Base-by-base conservation (phyloP, 257 asterid species). In the Lavandula angustifolia region DNA sequence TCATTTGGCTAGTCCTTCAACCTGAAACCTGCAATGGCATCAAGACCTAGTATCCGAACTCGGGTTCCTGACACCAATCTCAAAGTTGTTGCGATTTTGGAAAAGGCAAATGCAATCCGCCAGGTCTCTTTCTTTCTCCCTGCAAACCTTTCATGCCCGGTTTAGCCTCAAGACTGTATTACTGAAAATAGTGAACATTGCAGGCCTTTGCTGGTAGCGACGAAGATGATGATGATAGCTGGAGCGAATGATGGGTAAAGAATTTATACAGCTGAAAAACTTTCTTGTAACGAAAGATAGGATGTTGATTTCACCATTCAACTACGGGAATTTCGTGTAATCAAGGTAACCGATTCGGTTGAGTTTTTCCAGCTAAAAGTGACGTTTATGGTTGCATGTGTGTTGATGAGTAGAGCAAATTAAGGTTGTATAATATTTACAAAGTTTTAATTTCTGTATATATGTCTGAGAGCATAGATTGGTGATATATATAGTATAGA, bases 141-240 rank as follows among this genome's bases (percentile, higher is more conserved):
- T 70, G n/a, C 58, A 1, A 40, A 37, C 29, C 50, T 29, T 68
- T n/a, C 9, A n/a, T 50, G 42, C 14, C 47, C 34, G 47, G 22
- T 62, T 35, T 68, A 16, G 17, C 64, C 52, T 65, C 44, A 4
- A 37, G 56, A 29, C 65, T 52, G 34, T 60, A 35, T 64, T 64
- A 69, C 3, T 69, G 67, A 47, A 62, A 43, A 43, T 27, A 44
- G 51, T 11, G 57, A 54, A 44, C 40, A 38, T 75, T 75, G 49
- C 84, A 92, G 98, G 98, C 98, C 38, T 82, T 83, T 40, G 89
- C 90, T 54, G 98, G 92, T 67, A 89, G 98, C 40, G 95, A 87
- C 38, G 98, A 88, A 60, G 98, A 86, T 5, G 95, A 84, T 5
- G 89, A 84, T 27, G 95, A 91, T 82, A 70, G 73, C 74, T 89